Base-by-base conservation (phyloP, 1,139 yeast genomes). In the Saccharomyces hybrid region DNA sequence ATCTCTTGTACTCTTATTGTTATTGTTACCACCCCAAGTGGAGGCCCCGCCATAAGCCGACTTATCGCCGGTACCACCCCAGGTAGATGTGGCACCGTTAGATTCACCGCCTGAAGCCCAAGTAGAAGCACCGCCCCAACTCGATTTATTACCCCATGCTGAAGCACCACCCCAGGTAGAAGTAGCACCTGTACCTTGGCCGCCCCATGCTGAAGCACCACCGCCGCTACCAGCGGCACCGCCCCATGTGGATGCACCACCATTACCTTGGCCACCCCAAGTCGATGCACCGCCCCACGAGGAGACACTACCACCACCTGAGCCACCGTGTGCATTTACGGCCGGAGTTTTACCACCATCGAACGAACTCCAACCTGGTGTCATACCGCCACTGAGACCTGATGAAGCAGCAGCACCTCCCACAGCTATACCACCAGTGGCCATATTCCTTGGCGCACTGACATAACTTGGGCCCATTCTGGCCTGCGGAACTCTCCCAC, bases 351-450 rank as follows among this genome's bases (percentile, higher is more conserved):
- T 73, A 32, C 79, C 78, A 26, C 77, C 75, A 54, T 66, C 70
- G 52, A 72, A 70, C n/a, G 78, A 70, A 53, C 74, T 64, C 80
- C 81, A 78, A 3, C 80, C 78, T 1, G 86, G 84, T 2, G 82
- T 78, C 56, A 75, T 76, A 32, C 83, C 82, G 54, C 85, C 86
- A 62, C 68, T 53, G 28, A 71, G 56, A 55, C 63, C 60, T 19
- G 59, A 56, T 11, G 57, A 57, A 52, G 62, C 60, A 48, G 63
- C 61, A 28, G 71, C 63, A 29, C 60, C 58, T 50, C 60, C 61
- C 8, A 52, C 48, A 8, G 58, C 52, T 47, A 54, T 48, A 25
- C 62, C 60, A 31, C 66, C 69, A 29, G 61, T 61, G 52, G 61
- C 69, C 69, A 61, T 67, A 58, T 56, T 65, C 62, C 68, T 65